phyloP scores from a whole-genome alignment of 495 filamentous ascomycete species.

The Aspergillus avenaceus region DNA sequence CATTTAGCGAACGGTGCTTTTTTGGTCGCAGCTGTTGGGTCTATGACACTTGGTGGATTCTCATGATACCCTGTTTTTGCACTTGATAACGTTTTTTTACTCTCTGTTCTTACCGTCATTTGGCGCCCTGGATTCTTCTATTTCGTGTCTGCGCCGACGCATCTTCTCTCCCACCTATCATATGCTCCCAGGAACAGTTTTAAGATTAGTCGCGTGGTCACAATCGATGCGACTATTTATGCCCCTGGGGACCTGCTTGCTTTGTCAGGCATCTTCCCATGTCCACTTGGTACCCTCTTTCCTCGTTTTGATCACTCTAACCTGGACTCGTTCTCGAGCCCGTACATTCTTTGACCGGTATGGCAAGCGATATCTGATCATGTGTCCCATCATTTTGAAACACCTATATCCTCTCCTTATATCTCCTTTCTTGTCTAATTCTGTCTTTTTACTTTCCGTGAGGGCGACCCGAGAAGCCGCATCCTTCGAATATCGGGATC shows the following conservation, averaged over 20 bases:
- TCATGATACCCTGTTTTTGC: conserved; percentile 19
- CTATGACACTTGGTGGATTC: conserved; percentile 9
- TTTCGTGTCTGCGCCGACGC: conserved; percentile 22
- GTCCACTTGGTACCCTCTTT: conserved; percentile 14
- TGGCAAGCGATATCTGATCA: conserved; percentile 14
- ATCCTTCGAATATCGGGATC: not conserved
- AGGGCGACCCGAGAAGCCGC: not conserved
- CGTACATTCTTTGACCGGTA: conserved; percentile 8
- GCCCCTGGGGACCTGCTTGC: conserved; percentile 11
- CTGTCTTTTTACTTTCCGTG: not conserved
- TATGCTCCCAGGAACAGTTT: conserved; percentile 3
- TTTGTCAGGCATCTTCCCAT: not conserved
- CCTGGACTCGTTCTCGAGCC: not conserved
- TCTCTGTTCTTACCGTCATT: conserved; percentile 9
- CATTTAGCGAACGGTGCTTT: conserved; percentile 6
- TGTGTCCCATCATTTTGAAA: conserved; percentile 17
- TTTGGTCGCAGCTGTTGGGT: not conserved
- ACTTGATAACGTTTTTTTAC: conserved; percentile 10
- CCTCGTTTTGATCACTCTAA: conserved; percentile 11
- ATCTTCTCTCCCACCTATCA: conserved; percentile 10
- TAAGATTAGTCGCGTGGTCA: conserved; percentile 31
- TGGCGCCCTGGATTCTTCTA: conserved; percentile 12
- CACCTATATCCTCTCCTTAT: conserved; percentile 2
- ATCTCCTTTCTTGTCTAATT: not conserved
- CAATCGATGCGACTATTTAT: conserved; percentile 37